Conservation (phyloP, 2,329 filamentous ascomycete species). For the Drechslera avenae region DNA sequence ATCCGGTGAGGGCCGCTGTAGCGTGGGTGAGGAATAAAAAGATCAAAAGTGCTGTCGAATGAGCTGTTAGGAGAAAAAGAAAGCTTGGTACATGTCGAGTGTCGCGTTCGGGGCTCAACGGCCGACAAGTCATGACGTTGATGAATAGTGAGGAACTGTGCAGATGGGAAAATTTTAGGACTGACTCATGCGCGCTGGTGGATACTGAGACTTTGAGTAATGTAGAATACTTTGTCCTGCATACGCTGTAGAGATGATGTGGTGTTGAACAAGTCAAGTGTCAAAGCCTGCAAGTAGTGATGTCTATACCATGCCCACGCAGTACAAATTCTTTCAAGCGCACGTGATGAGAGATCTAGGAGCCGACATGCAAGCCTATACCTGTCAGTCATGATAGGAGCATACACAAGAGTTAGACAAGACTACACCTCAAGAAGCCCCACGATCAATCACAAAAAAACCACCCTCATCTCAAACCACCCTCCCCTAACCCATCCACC, state of each 20-base stretch:
- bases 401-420: no score
- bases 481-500: conserved; percentile 12
- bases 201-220: background rate
- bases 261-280: no score
- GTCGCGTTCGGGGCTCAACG: background rate
- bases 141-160: background rate
- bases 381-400: no score
- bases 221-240: background rate
- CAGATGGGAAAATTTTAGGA: background rate
- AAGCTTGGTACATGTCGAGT: no score
- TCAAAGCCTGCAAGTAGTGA: no score
- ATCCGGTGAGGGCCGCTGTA: background rate
- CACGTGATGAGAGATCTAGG: no score
- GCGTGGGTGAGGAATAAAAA: background rate
- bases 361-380: no score
- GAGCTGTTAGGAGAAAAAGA: background rate
- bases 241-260: no score
- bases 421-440: no score
- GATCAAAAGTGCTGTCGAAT: background rate
- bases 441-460: background rate
- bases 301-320: no score
- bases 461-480: background rate
- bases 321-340: background rate
- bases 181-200: background rate
- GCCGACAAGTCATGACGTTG: background rate